These are phyloP conservation scores for Protostelium mycophagum DNA, from an alignment of 78 protist species.

Conservation along the genomic window DNA sequence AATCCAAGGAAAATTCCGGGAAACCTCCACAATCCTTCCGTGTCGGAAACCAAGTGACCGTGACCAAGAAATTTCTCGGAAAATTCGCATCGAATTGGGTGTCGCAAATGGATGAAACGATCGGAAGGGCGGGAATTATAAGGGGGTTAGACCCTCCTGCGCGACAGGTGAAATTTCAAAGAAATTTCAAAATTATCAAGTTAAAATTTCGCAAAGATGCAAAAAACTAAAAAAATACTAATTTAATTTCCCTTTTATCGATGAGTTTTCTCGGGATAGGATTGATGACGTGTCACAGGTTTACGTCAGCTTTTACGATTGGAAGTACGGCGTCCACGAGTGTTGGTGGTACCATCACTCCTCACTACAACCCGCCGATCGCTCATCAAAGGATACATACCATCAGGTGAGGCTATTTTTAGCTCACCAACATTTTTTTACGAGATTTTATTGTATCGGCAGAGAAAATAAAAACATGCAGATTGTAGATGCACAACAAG, in stretches of 20 bases:
- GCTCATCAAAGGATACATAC: background rate
- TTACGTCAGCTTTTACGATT: background rate
- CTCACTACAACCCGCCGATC: background rate
- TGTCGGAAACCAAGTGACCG: slow-evolving; percentile 31
- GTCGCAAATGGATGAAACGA: slow-evolving; percentile 39
- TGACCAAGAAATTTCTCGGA: slow-evolving; percentile 1
- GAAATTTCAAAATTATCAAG: no score
- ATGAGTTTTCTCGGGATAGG: no score
- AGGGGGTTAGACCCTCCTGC: slow-evolving; percentile 33
- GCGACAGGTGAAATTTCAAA: slow-evolving; percentile 9
- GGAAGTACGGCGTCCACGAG: background rate
- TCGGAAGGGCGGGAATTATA: slow-evolving; percentile 40
- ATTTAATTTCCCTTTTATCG: no score
- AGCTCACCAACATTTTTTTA: no score
- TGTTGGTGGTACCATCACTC: background rate
- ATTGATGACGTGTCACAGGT: background rate
- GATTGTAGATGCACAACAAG: background rate
- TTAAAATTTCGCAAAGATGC: no score
- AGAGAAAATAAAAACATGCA: background rate
- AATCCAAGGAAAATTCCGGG: slow-evolving; percentile 32
- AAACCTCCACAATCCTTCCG: slow-evolving; percentile 20
- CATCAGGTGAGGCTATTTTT: background rate
- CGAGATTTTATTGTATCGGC: no score
- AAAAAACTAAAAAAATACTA: no score
- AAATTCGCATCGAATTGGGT: slow-evolving; percentile 38